Conservation (phyloP, 2,329 filamentous ascomycete genomes). For the Plectosphaerella plurivora region DNA sequence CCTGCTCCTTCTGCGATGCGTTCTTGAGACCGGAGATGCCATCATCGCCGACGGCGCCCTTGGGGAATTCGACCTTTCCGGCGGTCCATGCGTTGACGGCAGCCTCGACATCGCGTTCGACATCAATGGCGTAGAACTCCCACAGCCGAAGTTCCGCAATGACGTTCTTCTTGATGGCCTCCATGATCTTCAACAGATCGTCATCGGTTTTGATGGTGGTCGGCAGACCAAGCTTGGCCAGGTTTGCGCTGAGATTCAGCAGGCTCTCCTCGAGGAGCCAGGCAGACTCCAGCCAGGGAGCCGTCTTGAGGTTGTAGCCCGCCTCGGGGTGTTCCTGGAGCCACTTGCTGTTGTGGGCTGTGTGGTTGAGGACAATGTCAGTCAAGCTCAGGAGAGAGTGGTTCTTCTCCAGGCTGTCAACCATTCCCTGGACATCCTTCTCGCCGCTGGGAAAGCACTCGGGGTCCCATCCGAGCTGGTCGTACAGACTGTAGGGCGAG, state of each 20-base stretch:
- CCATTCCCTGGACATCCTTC: slow-evolving; percentile 71
- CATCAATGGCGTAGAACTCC: slow-evolving; percentile 88
- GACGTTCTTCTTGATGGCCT: slow-evolving; percentile 75
- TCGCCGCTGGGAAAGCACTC: slow-evolving; percentile 80
- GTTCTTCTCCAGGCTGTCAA: slow-evolving; percentile 76
- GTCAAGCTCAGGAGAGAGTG: slow-evolving; percentile 84
- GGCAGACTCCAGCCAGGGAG: slow-evolving; percentile 69
- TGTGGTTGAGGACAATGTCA: slow-evolving; percentile 98
- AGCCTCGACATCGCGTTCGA: slow-evolving; percentile 65
- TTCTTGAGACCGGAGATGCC: slow-evolving; percentile 44
- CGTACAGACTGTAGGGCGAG: slow-evolving; percentile 94
- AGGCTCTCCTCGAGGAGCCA: slow-evolving; percentile 57
- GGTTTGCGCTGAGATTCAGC: slow-evolving; percentile 70
- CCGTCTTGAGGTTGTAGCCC: slow-evolving; percentile 89
- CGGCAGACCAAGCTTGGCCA: slow-evolving; percentile 70
- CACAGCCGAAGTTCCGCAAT: slow-evolving; percentile 76
- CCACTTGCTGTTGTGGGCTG: slow-evolving; percentile 93
- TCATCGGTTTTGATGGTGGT: slow-evolving; percentile 65
- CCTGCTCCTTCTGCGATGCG: slow-evolving; percentile 43
- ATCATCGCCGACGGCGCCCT: slow-evolving; percentile 30
- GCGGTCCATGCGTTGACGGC: slow-evolving; percentile 68
- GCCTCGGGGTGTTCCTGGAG: slow-evolving; percentile 90
- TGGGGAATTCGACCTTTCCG: slow-evolving; percentile 51
- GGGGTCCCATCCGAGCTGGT: slow-evolving; percentile 85
- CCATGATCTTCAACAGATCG: slow-evolving; percentile 78